Evolutionary conservation across 495 filamentous ascomycete species (phyloP), one percentile per base, ranked within the genome.

Genomic region (Penicillium herquei): DNA sequence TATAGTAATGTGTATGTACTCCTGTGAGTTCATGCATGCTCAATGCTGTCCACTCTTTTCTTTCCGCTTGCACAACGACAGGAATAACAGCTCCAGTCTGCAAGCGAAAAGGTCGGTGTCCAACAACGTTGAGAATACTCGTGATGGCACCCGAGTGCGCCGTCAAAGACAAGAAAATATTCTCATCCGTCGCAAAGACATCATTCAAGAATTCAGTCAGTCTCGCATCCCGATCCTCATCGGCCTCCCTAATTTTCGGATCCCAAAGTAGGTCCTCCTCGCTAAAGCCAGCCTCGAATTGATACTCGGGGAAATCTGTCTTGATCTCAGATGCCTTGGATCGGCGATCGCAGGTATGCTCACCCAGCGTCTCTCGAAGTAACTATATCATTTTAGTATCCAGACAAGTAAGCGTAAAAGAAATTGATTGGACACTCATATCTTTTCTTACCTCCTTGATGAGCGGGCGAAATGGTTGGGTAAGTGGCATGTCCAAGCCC

Each of bases 281-380:
- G 0, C 76, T 58, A 58, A 96, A 88, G 0, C 81, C 81, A 0
- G 67, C 50, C 62, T 92, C 90, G 57, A 92, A 81, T 1, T 17
- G 65, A 65, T 82, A 92, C 10, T 49, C 52, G 0, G 89, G 88
- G 57, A 84, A 91, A 39, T 71, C 74, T 10, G 65, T 52, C 1
- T 61, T 60, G 49, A 95, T 92, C 50, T 67, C 78, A 6, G 81
- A 73, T 57, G 81, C 82, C 21, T 63, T 74, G 37, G 82, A 81
- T 0, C 91, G 81, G 5, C 81, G 80, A 69, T 96, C 91, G 72
- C 91, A 96, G 7, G 90, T 94, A 66, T 95, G 91, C 32, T 84
- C 74, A 16, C 86, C 84, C 52, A 92, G 80, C 1, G 83, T 81
- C 68, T 96, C 91, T 32, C 91, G 82, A 41, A 94, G 69, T 16